These are phyloP conservation scores for Sisymbrium altissimum DNA, from an alignment of 345 rosid species.

Conservation along the genomic window DNA sequence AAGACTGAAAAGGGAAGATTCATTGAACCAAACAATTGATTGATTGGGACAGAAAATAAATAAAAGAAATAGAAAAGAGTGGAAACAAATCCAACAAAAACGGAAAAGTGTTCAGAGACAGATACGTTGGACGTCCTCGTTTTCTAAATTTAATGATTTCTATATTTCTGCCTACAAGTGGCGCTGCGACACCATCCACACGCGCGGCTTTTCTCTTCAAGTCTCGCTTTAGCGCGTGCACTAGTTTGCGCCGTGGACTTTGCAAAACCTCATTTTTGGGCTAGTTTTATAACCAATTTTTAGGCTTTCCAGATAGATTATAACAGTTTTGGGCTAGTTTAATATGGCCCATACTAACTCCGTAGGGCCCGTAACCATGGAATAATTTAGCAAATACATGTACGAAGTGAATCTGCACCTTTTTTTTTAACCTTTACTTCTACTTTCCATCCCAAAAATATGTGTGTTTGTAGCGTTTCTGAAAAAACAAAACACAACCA, in stretches of 20 bases:
- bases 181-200: neutral
- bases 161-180: constrained; percentile 7
- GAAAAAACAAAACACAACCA: too few relatives aligned
- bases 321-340: neutral
- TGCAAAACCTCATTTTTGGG: too few relatives aligned
- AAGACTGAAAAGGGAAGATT: constrained; percentile 1
- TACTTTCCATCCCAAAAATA: too few relatives aligned
- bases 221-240: neutral
- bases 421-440: too few relatives aligned
- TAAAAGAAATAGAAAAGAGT: neutral
- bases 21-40: constrained; percentile 24
- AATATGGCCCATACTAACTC: neutral
- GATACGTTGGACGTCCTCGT: constrained; percentile 17
- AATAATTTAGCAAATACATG: too few relatives aligned
- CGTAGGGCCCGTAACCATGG: too few relatives aligned
- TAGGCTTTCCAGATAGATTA: too few relatives aligned
- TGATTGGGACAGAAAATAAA: constrained; percentile 4
- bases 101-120: constrained; percentile 10
- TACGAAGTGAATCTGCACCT: too few relatives aligned
- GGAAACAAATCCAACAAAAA: constrained; percentile 15
- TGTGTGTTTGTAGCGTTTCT: too few relatives aligned
- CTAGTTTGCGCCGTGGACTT: neutral
- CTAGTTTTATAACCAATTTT: too few relatives aligned
- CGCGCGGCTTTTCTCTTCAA: neutral
- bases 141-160: neutral